Evolutionary conservation across 106 monocot species (phyloP), one percentile per base, ranked within the genome.

Genomic region (Dendrobium officinale): DNA sequence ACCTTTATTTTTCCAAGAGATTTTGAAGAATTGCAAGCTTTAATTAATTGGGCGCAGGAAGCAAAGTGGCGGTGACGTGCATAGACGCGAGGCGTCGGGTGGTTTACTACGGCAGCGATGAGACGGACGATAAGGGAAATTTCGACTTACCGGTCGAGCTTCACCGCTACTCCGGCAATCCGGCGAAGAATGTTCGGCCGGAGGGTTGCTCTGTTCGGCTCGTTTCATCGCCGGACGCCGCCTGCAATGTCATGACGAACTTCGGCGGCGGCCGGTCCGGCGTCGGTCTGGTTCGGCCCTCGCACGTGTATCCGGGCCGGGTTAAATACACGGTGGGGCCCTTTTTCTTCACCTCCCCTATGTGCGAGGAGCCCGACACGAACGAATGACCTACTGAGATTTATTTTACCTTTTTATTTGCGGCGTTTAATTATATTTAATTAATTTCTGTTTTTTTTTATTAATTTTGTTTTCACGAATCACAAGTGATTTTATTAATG

Each of bases 41-140:
- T 37, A 37, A 37, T 37, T 37, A 24, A 26, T 54, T 42, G 27
- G 18, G 15, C 15, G 61, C 84, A 95, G 93, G 88, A 0, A 70
- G 75, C 75, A 88, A 77, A 72, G 91, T 96, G 6, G 86, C 89
- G 3, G 87, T 93, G 77, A 91, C 89, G 24, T 93, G 95, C 88
- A 73, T 86, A 83, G 95, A 91, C 64, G 43, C 42, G 10, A 75
- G 88, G 6, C 64, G 73, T 4, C 75, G 88, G 29, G 85, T 80
- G 42, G 86, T 91, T 54, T 82, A 84, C 88, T 80, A 90, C 77
- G 79, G 31, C 0, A 80, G 76, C 56, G 93, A 91, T 78, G 44
- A 44, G 18, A 88, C 91, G 0, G 95, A 93, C 80, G 84, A 81
- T 31, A 58, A 77, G n/a, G 95, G 95, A 4, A 73, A 67, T 55